Conservation (phyloP, 2,329 filamentous ascomycete genomes). For the Trichophyton verrucosum region DNA sequence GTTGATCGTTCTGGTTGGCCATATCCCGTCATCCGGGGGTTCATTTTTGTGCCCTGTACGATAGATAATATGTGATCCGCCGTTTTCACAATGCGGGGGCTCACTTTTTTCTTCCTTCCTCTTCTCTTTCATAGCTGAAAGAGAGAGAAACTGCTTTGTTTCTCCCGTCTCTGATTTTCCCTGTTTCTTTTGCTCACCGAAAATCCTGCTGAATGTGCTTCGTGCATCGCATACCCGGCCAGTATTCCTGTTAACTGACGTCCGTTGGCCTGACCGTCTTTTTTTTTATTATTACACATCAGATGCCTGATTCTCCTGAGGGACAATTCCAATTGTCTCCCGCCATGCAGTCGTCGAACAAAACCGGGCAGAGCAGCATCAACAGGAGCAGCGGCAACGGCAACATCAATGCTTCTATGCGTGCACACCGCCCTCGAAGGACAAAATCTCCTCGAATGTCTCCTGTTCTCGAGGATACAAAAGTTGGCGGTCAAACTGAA, state of each 20-base stretch:
- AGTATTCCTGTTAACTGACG: not conserved
- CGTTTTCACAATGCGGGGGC: conserved; percentile 4
- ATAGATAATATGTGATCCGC: conserved; percentile 1
- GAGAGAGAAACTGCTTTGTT: not conserved
- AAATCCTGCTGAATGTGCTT: not conserved
- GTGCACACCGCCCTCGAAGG: conserved; percentile 19
- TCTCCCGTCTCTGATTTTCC: not conserved
- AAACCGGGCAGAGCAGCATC: conserved; percentile 10
- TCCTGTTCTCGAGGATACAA: conserved; percentile 22
- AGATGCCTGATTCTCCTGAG: conserved; percentile 6
- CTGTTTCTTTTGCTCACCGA: not conserved
- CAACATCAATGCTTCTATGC: conserved; percentile 23
- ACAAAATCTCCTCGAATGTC: conserved; percentile 16
- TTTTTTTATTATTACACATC: conserved; percentile 2
- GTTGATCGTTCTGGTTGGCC: not conserved
- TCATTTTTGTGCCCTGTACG: conserved; percentile 3
- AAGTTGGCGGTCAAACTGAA: conserved; percentile 21
- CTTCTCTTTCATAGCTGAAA: not conserved
- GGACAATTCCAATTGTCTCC: conserved; percentile 32
- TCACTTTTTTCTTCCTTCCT: not conserved
- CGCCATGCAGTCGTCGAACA: conserved; percentile 21
- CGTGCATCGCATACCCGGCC: not conserved
- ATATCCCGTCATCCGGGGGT: not conserved
- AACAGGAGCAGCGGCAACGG: no score
- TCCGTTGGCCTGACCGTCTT: conserved; percentile 5